Conservation (phyloP, 495 filamentous ascomycete genomes). For the Hyaloscypha finlandica region DNA sequence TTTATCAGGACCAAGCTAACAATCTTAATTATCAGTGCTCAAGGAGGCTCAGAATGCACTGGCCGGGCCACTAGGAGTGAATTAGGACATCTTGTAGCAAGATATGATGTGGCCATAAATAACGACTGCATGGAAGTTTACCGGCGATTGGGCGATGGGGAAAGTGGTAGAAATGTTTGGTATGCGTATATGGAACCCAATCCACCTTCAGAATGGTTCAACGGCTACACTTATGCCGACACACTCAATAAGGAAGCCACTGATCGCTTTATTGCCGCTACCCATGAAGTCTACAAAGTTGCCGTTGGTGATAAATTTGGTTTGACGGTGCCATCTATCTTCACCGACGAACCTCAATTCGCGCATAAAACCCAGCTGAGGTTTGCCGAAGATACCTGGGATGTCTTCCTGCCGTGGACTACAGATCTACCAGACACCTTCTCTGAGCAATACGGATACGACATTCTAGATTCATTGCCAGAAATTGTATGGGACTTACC, state of each 20-base stretch:
- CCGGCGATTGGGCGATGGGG: constrained; percentile 5
- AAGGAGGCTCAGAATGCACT: too few species aligned
- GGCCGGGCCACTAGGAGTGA: too few species aligned
- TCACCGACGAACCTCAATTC: constrained; percentile 36
- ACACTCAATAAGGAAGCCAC: constrained; percentile 31
- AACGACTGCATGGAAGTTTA: constrained; percentile 24
- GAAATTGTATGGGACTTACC: constrained; percentile 32
- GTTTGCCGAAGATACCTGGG: constrained; percentile 14
- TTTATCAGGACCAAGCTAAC: too few species aligned
- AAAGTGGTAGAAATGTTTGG: constrained; percentile 18
- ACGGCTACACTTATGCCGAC: constrained; percentile 32
- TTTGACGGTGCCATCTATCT: constrained; percentile 29
- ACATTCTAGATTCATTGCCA: constrained; percentile 23
- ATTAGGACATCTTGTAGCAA: neutral
- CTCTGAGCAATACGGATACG: constrained; percentile 17
- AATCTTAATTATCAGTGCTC: too few species aligned
- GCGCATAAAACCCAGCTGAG: constrained; percentile 29
- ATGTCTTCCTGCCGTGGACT: constrained; percentile 33
- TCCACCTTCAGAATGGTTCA: constrained; percentile 31
- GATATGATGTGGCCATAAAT: constrained; percentile 16
- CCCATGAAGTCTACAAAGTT: constrained; percentile 33
- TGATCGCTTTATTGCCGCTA: constrained; percentile 29
- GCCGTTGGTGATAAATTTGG: constrained; percentile 32
- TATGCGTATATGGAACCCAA: constrained; percentile 33
- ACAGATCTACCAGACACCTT: constrained; percentile 17